phyloP scores from a whole-genome alignment of 202 grass and related monocot species.

The Dendrocalamus latiflorus region DNA sequence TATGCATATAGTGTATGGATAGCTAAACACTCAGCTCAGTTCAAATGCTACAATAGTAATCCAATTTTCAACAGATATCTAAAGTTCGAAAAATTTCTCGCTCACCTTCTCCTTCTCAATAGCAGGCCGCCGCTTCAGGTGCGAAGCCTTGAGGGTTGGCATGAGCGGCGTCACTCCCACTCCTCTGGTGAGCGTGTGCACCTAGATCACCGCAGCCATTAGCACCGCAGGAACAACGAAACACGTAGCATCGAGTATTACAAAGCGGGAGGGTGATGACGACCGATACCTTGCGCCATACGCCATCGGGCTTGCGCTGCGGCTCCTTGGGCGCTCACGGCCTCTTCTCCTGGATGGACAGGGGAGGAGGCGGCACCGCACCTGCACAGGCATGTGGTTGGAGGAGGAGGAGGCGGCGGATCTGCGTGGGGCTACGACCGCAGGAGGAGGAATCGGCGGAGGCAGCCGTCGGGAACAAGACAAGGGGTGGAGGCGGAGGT shows the following conservation, averaged over 20 bases:
- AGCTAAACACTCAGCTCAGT: not conserved
- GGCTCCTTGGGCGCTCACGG: constrained; percentile 72
- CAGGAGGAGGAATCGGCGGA: too few relatives aligned
- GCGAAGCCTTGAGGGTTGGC: constrained; percentile 61
- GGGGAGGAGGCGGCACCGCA: not conserved
- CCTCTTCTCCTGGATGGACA: constrained; percentile 77
- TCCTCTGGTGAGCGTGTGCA: too few relatives aligned
- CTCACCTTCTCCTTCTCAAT: constrained; percentile 83
- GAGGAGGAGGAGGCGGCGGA: too few relatives aligned
- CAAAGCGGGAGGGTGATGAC: not conserved
- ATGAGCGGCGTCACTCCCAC: too few relatives aligned
- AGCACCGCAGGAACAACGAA: constrained; percentile 19
- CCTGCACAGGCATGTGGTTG: too few relatives aligned
- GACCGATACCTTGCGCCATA: constrained; percentile 61
- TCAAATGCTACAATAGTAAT: not conserved
- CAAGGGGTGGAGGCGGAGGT: too few relatives aligned
- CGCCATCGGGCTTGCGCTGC: constrained; percentile 92
- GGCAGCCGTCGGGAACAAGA: too few relatives aligned
- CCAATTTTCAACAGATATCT: not conserved
- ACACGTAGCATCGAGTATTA: not conserved
- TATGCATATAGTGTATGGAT: not conserved
- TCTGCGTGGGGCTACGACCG: too few relatives aligned
- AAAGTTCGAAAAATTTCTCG: not conserved
- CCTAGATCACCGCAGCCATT: too few relatives aligned
- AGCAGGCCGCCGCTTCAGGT: constrained; percentile 64